Percentiles rank a stretch among this genome's conserved stretches.
Conservation (phyloP, 2,329 filamentous ascomycete species). For the Ophiosphaerella narmari region DNA sequence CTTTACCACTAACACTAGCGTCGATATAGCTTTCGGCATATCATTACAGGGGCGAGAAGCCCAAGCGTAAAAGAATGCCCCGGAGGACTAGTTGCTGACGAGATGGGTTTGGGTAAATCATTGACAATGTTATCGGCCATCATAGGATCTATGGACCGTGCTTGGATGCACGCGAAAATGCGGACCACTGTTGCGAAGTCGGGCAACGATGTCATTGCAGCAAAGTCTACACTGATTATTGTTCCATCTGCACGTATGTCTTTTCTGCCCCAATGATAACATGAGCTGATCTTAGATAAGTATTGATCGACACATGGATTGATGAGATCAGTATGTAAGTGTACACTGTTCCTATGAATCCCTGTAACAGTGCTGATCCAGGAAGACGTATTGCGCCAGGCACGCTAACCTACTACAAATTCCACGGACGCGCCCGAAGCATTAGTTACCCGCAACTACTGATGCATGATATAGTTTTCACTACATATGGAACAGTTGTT, state of each 20-base stretch:
- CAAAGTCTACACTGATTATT: not conserved
- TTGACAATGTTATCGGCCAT: constrained; percentile 18
- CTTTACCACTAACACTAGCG: too few species aligned
- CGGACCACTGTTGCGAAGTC: too few species aligned
- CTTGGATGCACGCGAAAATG: not conserved
- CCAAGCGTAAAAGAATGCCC: too few species aligned
- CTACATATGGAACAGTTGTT: constrained; percentile 15
- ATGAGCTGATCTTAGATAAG: not conserved
- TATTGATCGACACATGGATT: not conserved
- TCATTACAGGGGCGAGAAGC: too few species aligned
- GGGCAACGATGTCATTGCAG: too few species aligned
- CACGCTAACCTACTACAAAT: not conserved
- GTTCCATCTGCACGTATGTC: not conserved
- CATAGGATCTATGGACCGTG: constrained; percentile 1
- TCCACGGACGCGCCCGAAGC: constrained; percentile 4
- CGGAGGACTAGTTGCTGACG: constrained; percentile 16
- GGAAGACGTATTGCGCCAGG: not conserved
- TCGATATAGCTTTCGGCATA: too few species aligned
- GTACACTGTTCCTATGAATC: not conserved
- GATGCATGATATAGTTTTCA: constrained; percentile 7
- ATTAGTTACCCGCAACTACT: not conserved
- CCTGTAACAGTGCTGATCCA: not conserved
- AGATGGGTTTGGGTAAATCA: constrained; percentile 22
- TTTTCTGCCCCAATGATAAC: not conserved
- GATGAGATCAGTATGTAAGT: not conserved